Evolutionary conservation across 2,329 filamentous ascomycete genomes (phyloP), one percentile per base, ranked within the genome.

Genomic region (Alternaria infectoria): DNA sequence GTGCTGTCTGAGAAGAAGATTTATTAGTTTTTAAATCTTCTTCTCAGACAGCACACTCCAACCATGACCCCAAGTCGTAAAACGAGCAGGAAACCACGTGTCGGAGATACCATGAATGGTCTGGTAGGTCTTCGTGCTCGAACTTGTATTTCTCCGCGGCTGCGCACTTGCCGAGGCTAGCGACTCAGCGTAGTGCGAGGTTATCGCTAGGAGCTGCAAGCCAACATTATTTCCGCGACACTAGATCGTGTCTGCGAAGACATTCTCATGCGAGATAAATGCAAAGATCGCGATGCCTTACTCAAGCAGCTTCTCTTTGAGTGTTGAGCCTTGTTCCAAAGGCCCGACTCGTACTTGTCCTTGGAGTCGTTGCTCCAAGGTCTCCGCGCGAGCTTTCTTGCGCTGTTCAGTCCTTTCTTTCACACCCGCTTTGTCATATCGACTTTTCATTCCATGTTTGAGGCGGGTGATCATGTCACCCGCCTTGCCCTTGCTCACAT

Each of bases 401-500:
- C 73, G 71, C 23, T 65, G 47, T 32, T 71, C 70, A 17, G 59
- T 65, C 30, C 69, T 71, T 45, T 76, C 77, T 59, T 74, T 75
- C 3, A 72, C 74, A 28, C 73, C 77, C 21, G 76, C 78, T 72
- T 78, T 83, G 51, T 75, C 70, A 32, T 71, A 81, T 81, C 88
- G 66, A 81, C 91, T 78, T 83, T 87, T 84, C 1, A 92, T 93
- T 1, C 95, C 95, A 76, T 96, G 91, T 78, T 91, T 95, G 65
- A 97, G 76, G 79, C 97, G 96, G 8, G 93, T 96, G 68, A 98
- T 97, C 91, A 97, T 94, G 77, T 97, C 94, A 5, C 86, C 86
- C 5, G 93, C 94, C 75, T 88, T 89, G 8, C 95, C 95, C 74
- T 94, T 96, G 13, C 87, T 93, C 61, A 97, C 72, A 26, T 89